phyloP scores from a whole-genome alignment of 2,329 filamentous ascomycete genomes.

The Alternaria sp. region DNA sequence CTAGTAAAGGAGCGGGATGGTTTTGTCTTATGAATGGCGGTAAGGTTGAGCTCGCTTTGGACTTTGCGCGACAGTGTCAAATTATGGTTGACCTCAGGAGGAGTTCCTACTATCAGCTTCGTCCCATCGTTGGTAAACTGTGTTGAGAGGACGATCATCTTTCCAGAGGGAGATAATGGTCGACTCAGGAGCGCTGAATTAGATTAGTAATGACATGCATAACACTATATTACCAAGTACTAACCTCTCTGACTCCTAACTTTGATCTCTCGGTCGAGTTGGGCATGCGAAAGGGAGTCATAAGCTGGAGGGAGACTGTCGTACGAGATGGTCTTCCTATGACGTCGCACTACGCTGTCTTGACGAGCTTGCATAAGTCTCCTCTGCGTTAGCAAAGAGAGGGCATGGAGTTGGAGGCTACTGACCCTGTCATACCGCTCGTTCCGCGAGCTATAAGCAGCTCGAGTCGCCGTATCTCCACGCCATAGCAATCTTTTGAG shows the following conservation, averaged over 20 bases:
- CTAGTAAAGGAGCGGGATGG: constrained; percentile 12
- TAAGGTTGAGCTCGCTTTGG: constrained; percentile 41
- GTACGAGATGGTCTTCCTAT: constrained; percentile 27
- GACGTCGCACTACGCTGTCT: constrained; percentile 49
- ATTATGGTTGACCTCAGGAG: constrained; percentile 26
- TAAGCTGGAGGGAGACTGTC: constrained; percentile 13
- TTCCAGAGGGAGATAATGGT: constrained; percentile 48
- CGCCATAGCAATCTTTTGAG: constrained; percentile 48
- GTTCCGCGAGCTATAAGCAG: constrained; percentile 54
- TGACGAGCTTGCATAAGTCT: constrained; percentile 53
- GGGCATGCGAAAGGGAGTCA: constrained; percentile 23
- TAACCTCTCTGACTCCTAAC: constrained; percentile 36
- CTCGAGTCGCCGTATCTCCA: constrained; percentile 56
- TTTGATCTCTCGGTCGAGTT: constrained; percentile 40
- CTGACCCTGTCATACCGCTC: constrained; percentile 50
- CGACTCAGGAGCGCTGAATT: constrained; percentile 35
- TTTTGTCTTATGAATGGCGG: constrained; percentile 13
- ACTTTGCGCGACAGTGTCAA: constrained; percentile 38
- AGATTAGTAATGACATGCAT: constrained; percentile 1
- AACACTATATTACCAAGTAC: neutral
- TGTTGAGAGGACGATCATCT: constrained; percentile 52
- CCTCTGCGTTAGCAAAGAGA: constrained; percentile 8
- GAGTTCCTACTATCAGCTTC: constrained; percentile 45
- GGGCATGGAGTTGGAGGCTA: neutral
- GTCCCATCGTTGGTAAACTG: constrained; percentile 42